Evolutionary conservation across 2,329 filamentous ascomycete genomes (phyloP).

Genomic region (Nemania serpens): DNA sequence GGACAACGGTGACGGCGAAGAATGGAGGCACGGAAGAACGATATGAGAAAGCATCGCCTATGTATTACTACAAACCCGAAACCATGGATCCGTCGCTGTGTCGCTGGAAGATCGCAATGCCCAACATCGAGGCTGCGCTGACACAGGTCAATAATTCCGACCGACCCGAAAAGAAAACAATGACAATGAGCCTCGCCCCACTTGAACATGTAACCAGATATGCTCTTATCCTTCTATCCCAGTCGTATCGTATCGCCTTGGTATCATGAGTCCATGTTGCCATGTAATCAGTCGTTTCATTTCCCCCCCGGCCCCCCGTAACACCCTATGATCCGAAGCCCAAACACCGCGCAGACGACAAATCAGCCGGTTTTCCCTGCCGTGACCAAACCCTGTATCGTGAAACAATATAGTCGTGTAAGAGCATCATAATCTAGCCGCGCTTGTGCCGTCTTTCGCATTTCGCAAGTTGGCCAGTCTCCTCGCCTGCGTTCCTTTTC

Average conservation of each 20-base stretch:
- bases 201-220: too few species aligned
- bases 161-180: too few species aligned
- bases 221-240: neutral
- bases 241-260: neutral
- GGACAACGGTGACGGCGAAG: too few species aligned
- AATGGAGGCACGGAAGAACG: too few species aligned
- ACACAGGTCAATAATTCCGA: too few species aligned
- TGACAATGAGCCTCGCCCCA: too few species aligned
- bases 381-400: neutral
- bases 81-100: too few species aligned
- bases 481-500: conserved; percentile 49
- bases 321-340: neutral
- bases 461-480: conserved; percentile 16
- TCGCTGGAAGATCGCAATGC: too few species aligned
- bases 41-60: too few species aligned
- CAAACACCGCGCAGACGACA: neutral
- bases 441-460: neutral
- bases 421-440: neutral
- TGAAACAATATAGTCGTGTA: neutral
- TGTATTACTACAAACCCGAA: too few species aligned
- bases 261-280: neutral
- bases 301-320: neutral
- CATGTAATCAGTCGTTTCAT: neutral
- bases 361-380: neutral
- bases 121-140: too few species aligned